Conservation (phyloP, 192 early-diverging fungal genomes). For the Backusella liffmaniae region DNA sequence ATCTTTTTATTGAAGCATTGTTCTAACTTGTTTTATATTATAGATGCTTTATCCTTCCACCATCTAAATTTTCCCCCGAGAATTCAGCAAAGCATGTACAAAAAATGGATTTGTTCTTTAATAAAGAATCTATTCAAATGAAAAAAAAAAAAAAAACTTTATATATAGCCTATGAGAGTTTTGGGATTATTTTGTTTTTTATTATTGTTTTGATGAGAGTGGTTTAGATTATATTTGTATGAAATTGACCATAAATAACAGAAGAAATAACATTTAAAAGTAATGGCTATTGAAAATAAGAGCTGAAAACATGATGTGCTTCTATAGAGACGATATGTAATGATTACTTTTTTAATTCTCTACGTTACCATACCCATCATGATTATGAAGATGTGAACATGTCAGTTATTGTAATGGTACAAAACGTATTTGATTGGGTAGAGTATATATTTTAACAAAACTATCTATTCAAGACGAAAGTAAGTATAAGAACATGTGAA, state of each 20-base stretch:
- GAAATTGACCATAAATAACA: neutral
- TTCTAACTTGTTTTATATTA: conserved; percentile 23
- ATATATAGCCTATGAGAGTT: neutral
- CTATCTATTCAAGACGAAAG: neutral
- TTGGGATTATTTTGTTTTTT: neutral
- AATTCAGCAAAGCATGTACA: conserved; percentile 9
- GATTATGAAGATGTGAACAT: neutral
- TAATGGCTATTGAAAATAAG: neutral
- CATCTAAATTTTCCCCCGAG: conserved; percentile 28
- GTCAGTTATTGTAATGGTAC: neutral
- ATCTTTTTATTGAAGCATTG: neutral
- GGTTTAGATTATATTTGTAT: neutral
- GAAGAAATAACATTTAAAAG: neutral
- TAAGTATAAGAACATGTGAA: neutral
- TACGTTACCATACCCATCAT: neutral
- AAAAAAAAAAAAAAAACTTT: conserved; percentile 1
- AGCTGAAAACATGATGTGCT: neutral
- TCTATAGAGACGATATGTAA: neutral
- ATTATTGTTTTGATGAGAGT: neutral
- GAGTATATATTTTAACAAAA: neutral
- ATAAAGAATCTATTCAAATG: conserved; percentile 4
- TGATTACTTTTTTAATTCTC: neutral
- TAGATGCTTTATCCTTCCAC: conserved; percentile 96
- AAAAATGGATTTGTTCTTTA: conserved; percentile 7
- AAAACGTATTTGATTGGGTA: neutral